phyloP scores from a whole-genome alignment of 306 rosid species.

The Canavalia ensiformis region DNA sequence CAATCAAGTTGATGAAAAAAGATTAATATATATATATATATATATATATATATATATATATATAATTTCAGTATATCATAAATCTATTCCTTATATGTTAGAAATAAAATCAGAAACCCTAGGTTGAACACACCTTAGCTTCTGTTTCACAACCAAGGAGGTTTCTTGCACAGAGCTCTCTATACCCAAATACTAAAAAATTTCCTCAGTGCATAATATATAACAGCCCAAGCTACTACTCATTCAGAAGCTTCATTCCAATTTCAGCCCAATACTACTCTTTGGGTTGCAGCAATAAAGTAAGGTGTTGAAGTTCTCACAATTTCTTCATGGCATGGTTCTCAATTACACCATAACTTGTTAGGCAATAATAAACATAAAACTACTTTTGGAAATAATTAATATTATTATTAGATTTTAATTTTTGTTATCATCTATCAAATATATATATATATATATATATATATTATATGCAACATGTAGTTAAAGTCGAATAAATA shows the following conservation, averaged over 20 bases:
- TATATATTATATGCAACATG: too few species aligned
- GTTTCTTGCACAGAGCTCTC: background rate
- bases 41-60: too few species aligned
- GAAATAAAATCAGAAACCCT: background rate
- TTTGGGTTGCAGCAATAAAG: background rate
- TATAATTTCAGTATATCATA: background rate
- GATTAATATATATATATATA: too few species aligned
- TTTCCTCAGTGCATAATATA: background rate
- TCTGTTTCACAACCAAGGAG: background rate
- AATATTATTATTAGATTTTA: background rate
- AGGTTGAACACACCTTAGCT: background rate
- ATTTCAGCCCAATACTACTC: constrained; percentile 33
- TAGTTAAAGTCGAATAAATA: background rate
- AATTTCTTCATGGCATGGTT: background rate
- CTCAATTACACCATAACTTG: background rate
- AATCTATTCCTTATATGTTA: background rate
- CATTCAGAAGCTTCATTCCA: background rate
- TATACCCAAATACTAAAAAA: background rate
- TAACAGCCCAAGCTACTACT: constrained; percentile 4
- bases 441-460: too few species aligned
- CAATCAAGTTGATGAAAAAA: background rate
- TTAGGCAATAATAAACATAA: background rate
- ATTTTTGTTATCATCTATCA: too few species aligned
- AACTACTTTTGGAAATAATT: background rate
- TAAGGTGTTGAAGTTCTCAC: background rate